Percentiles rank a stretch among this genome's conserved stretches.
These are phyloP conservation scores for Lactarius psammicola DNA, from an alignment of 768 basidiomycete species.

Conservation along the genomic window DNA sequence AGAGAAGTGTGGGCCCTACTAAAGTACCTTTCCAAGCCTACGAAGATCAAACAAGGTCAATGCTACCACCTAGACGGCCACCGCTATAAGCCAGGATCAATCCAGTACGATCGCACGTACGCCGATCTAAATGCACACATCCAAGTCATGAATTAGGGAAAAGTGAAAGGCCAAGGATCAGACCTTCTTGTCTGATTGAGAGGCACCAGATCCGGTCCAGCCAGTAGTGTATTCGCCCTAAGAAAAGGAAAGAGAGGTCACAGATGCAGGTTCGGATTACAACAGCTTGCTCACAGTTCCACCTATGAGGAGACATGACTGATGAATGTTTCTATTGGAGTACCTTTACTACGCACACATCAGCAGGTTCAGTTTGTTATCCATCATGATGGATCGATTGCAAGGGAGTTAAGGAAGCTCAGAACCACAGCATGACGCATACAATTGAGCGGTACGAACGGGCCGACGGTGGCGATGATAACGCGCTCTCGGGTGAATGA, in stretches of 20 bases:
- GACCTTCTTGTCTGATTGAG: constrained; percentile 93
- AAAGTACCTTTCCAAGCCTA: constrained; percentile 68
- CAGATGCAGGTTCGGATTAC: background rate
- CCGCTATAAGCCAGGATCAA: constrained; percentile 30
- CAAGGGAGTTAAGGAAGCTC: background rate
- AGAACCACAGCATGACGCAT: background rate
- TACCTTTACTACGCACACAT: constrained; percentile 61
- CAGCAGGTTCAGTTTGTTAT: constrained; percentile 53
- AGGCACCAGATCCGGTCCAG: constrained; percentile 89
- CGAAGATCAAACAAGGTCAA: constrained; percentile 88
- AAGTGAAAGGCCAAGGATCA: constrained; percentile 20
- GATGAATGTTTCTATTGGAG: constrained; percentile 17
- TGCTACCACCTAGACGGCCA: constrained; percentile 66
- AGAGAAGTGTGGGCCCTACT: constrained; percentile 20
- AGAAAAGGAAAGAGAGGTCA: background rate
- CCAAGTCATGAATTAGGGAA: background rate
- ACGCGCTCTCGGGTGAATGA: background rate
- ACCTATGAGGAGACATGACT: constrained; percentile 41
- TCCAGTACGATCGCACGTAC: constrained; percentile 42
- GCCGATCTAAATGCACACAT: constrained; percentile 52
- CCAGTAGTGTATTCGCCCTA: constrained; percentile 93
- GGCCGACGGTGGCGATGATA: background rate
- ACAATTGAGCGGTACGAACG: background rate
- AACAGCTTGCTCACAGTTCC: constrained; percentile 41
- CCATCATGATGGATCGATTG: constrained; percentile 14